phyloP scores from a whole-genome alignment of 1,284 basidiomycete genomes.

The Papiliotrema fonsecae region DNA sequence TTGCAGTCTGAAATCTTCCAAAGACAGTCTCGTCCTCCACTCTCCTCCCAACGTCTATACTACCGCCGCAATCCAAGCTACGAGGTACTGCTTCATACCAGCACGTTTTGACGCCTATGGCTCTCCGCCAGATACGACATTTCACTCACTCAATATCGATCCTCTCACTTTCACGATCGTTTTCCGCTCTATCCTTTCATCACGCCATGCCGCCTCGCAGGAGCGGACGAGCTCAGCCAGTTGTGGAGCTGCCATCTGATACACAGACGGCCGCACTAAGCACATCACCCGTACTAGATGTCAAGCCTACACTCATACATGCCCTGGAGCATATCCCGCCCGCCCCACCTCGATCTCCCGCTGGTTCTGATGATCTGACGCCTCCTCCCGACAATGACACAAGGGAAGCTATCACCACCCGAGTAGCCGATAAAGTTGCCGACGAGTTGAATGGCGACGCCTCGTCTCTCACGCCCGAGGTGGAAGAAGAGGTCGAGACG shows the following conservation, averaged over 20 bases:
- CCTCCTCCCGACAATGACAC: constrained; percentile 1
- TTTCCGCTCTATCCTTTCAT: background rate
- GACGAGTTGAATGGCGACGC: too few species aligned
- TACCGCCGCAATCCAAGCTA: too few species aligned
- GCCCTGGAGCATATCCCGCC: constrained; percentile 17
- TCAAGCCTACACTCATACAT: constrained; percentile 7
- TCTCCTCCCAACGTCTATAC: too few species aligned
- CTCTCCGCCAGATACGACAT: background rate
- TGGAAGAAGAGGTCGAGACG: constrained; percentile 5
- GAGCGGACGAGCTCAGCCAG: background rate
- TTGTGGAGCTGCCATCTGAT: background rate
- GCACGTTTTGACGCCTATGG: background rate
- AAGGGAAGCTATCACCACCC: too few species aligned
- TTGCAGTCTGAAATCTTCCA: too few species aligned
- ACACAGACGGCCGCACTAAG: background rate
- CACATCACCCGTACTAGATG: background rate
- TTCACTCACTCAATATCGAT: background rate
- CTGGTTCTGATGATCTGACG: background rate
- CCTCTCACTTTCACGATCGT: background rate
- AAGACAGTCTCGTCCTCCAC: too few species aligned
- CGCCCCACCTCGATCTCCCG: background rate
- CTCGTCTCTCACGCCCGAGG: too few species aligned
- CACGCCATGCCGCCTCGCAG: background rate
- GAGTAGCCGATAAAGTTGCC: too few species aligned
- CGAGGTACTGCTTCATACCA: too few species aligned